phyloP scores from a whole-genome alignment of 495 filamentous ascomycete species.

The Gamarada debralockiae region DNA sequence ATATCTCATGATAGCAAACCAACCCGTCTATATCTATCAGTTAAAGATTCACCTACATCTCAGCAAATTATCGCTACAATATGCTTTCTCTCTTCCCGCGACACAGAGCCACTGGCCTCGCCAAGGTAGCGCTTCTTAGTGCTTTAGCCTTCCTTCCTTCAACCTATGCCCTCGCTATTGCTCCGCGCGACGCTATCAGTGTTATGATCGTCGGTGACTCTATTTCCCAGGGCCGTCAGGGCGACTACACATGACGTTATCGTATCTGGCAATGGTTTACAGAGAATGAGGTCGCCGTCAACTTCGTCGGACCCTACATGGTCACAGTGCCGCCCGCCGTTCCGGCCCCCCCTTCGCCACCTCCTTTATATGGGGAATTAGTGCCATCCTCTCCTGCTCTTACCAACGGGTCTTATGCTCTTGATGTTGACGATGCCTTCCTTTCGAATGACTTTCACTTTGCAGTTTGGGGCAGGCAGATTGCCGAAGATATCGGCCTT shows the following conservation, averaged over 20 bases:
- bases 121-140: background rate
- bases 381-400: background rate
- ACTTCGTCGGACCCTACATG: conserved; percentile 30
- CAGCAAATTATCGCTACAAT: no score
- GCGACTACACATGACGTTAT: conserved; percentile 35
- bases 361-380: background rate
- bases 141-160: background rate
- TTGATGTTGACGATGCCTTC: background rate
- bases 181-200: background rate
- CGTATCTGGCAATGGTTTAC: conserved; percentile 32
- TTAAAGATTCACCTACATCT: no score
- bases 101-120: background rate
- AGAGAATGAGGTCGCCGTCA: conserved; percentile 11
- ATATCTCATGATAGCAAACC: no score
- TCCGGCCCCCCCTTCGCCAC: background rate
- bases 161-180: background rate
- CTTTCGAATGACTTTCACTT: background rate
- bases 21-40: no score
- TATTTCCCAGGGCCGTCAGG: conserved; percentile 34
- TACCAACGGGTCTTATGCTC: background rate
- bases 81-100: background rate
- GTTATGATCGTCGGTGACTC: conserved; percentile 35
- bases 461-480: background rate
- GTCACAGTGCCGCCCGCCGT: conserved; percentile 4
- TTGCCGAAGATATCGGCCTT: conserved; percentile 20